Conservation (phyloP, 2,329 filamentous ascomycete genomes). For the Botrytis aclada region DNA sequence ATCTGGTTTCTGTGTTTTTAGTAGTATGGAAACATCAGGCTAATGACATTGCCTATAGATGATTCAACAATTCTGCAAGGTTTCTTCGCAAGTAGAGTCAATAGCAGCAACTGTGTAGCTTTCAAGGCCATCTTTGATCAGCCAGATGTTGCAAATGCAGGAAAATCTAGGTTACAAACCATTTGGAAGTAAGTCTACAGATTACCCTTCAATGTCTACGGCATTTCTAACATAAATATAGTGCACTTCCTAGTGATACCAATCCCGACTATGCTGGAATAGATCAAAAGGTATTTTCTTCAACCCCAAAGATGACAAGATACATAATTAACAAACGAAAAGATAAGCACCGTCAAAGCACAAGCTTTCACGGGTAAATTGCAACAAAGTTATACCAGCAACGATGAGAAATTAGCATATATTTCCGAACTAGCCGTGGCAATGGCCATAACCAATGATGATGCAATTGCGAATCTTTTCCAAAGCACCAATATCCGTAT, state of each 20-base stretch:
- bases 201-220: neutral
- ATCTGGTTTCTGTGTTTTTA: neutral
- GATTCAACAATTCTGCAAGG: slow-evolving; percentile 4
- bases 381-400: neutral
- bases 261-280: slow-evolving; percentile 14
- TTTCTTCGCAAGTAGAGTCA: slow-evolving; percentile 1
- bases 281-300: slow-evolving; percentile 4
- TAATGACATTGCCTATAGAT: neutral
- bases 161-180: neutral
- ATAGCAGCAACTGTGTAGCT: neutral
- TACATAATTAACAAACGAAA: neutral
- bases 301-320: neutral
- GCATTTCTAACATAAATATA: neutral
- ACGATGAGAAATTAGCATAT: slow-evolving; percentile 7
- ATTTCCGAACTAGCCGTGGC: slow-evolving; percentile 2
- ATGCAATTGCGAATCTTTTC: neutral
- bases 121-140: slow-evolving; percentile 13
- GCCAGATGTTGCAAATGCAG: neutral
- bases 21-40: neutral
- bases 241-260: slow-evolving; percentile 10
- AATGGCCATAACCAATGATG: slow-evolving; percentile 5
- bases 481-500: neutral
- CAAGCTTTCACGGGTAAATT: neutral
- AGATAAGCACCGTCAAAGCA: slow-evolving; percentile 14
- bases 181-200: slow-evolving; percentile 1